Conservation (phyloP, 2,329 filamentous ascomycete genomes). For the Elsinoe batatas region DNA sequence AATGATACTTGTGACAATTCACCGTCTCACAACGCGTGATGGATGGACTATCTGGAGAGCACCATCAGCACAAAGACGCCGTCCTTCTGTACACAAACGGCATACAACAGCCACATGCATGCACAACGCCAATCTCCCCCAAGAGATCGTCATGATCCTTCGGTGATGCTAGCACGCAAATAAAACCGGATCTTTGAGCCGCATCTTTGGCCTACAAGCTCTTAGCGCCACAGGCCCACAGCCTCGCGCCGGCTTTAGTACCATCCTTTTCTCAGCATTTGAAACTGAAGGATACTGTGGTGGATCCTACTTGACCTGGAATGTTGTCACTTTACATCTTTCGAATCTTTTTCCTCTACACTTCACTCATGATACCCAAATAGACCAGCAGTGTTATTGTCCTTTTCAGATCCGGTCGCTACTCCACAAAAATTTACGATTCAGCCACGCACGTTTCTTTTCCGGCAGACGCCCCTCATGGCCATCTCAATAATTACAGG, state of each 20-base stretch:
- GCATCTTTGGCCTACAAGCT: not conserved
- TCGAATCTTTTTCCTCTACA: not conserved
- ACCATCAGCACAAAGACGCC: not conserved
- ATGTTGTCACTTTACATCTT: not conserved
- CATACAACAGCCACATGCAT: not conserved
- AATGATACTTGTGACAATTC: not conserved
- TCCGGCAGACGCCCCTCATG: not conserved
- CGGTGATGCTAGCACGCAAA: not conserved
- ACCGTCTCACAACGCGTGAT: not conserved
- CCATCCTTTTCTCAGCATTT: constrained; percentile 2
- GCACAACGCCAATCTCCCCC: too few species aligned
- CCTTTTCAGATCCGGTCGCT: not conserved
- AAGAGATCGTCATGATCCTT: not conserved
- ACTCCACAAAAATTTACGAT: not conserved
- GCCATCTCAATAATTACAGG: constrained; percentile 1
- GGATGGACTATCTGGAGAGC: too few species aligned
- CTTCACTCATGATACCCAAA: not conserved
- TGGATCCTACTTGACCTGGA: not conserved
- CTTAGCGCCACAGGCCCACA: not conserved
- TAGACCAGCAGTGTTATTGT: not conserved
- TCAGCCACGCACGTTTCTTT: not conserved
- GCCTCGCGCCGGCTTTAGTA: not conserved
- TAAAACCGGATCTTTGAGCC: constrained; percentile 8
- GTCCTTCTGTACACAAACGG: not conserved
- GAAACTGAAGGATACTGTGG: not conserved